Evolutionary conservation across 2,329 filamentous ascomycete genomes (phyloP), one percentile per base, ranked within the genome.

Genomic region (Volutella citrinella): DNA sequence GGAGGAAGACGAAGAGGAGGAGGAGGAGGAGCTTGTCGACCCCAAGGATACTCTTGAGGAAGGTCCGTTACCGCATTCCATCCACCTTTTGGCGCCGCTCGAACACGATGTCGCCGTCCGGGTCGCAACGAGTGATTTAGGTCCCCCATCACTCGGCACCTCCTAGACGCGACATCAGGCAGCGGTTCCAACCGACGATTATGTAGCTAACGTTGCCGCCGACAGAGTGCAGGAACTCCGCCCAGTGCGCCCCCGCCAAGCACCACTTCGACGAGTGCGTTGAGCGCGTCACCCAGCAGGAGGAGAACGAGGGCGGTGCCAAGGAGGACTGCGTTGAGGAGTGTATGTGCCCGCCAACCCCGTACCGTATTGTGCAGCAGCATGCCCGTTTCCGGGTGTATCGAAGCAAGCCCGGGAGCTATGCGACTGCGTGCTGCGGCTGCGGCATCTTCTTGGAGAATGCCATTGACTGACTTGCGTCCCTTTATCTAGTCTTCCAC

Each of bases 211-310:
- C 51, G 42, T 32, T 40, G 38, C 42, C 20, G 22, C 41, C 32
- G 53, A 52, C 66, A 97, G 93, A 95, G 61, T 98, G 93, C 79
- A 79, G 80, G 68, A 80, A 91, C 65, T 89, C 89, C 48, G 77
- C 84, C 65, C 74, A 86, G 67, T 98, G 93, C 71, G 76, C 83
- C 43, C 82, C 84, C 40, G 78, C 80, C 61, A 98, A 97, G 82
- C 91, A 97, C 77, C 93, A 98, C 78, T 97, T 85, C 66, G 91
- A 97, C 51, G 88, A 96, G 72, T 98, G 93, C 66, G 89, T 91
- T 55, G 90, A 95, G 79, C 89, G 93, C 57, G 93, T 98, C 54
- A 57, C 64, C 38, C 51, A 64, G 52, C 62, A 65, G 46, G 80
- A 88, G 58, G 78, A 84, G n/a, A n/a, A n/a, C 53, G 77, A 83